Evolutionary conservation across 345 rosid genomes (phyloP).

Genomic region (Litchi chinensis): DNA sequence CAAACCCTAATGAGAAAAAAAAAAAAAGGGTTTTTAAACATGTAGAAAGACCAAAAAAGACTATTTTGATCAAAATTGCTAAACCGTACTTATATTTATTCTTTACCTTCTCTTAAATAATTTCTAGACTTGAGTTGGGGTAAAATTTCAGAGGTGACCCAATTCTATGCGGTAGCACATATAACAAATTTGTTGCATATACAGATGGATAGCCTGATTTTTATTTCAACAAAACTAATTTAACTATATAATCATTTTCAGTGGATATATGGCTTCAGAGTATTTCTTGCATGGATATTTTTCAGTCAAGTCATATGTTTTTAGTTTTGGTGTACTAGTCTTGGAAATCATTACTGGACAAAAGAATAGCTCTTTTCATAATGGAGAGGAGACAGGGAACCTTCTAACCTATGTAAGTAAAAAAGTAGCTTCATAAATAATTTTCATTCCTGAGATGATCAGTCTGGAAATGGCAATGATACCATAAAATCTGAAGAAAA

Average conservation of each 20-base stretch:
- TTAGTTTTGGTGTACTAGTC: constrained; percentile 37
- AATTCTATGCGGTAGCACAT: no score
- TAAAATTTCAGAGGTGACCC: no score
- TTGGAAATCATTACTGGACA: constrained; percentile 39
- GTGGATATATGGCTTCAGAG: constrained; percentile 20
- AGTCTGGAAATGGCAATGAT: background rate
- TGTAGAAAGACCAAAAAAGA: no score
- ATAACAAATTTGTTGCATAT: no score
- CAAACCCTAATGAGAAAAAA: no score
- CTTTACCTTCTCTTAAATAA: no score
- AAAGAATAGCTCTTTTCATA: background rate
- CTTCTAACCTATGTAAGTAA: constrained; percentile 27
- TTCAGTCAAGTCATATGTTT: constrained; percentile 39
- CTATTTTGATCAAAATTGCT: no score
- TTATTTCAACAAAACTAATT: background rate
- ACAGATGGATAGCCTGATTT: background rate
- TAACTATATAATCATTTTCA: background rate
- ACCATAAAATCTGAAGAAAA: background rate
- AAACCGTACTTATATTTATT: no score
- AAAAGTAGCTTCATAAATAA: background rate
- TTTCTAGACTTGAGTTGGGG: background rate
- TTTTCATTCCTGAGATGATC: background rate
- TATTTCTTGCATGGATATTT: constrained; percentile 35
- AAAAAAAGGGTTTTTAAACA: no score
- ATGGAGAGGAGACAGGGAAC: constrained; percentile 15